These are phyloP conservation scores for Colletotrichum theobromicola DNA, from an alignment of 2,329 filamentous ascomycete genomes.

Conservation along the genomic window DNA sequence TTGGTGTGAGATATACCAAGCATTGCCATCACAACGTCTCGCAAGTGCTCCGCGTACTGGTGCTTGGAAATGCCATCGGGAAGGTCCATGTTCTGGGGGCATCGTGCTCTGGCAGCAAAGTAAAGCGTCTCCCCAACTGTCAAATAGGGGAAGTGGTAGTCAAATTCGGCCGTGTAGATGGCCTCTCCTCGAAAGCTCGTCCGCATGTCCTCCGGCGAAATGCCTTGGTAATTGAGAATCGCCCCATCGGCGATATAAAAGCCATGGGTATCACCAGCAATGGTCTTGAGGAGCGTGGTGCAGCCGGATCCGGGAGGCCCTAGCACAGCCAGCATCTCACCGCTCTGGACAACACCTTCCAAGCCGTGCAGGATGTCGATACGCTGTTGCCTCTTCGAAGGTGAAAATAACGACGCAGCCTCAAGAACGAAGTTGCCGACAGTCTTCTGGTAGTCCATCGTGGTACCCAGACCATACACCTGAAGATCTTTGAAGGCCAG, in stretches of 20 bases:
- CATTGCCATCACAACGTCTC: constrained; percentile 58
- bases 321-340: constrained; percentile 63
- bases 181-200: constrained; percentile 56
- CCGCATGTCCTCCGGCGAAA: background rate
- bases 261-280: constrained; percentile 68
- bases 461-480: constrained; percentile 45
- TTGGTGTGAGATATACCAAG: constrained; percentile 60
- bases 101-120: constrained; percentile 63
- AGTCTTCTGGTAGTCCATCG: constrained; percentile 47
- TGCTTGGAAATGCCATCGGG: constrained; percentile 43
- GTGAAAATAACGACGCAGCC: constrained; percentile 29
- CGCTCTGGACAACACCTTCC: constrained; percentile 56
- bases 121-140: constrained; percentile 65
- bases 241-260: constrained; percentile 40
- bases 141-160: constrained; percentile 65
- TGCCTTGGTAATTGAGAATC: constrained; percentile 17
- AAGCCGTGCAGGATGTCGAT: constrained; percentile 56
- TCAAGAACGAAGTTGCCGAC: constrained; percentile 42
- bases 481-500: constrained; percentile 44
- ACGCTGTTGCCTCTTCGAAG: constrained; percentile 23
- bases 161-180: constrained; percentile 71
- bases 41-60: constrained; percentile 50
- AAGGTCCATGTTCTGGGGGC: constrained; percentile 49
- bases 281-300: constrained; percentile 71
- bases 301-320: constrained; percentile 62